Conservation (phyloP, 2,329 filamentous ascomycete genomes). For the Akanthomyces muscarius region DNA sequence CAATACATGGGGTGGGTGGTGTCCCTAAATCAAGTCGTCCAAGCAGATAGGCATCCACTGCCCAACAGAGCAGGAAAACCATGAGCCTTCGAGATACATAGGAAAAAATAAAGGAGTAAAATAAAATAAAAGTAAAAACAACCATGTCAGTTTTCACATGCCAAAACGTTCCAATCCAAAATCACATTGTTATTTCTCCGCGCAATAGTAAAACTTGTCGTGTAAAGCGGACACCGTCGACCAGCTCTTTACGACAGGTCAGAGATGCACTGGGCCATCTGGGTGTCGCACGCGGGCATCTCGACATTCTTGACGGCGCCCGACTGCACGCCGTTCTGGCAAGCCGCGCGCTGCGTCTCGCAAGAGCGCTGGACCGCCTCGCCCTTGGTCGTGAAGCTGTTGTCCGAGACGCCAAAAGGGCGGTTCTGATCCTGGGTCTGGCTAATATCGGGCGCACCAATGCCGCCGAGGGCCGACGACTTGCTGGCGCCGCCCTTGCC, state of each 20-base stretch:
- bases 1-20: background rate
- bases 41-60: background rate
- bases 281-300: conserved; percentile 50
- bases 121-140: conserved; percentile 6
- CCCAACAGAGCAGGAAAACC: conserved; percentile 14
- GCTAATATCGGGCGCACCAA: conserved; percentile 47
- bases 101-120: conserved; percentile 6
- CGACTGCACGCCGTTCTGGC: conserved; percentile 52
- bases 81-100: conserved; percentile 13
- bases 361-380: conserved; percentile 59
- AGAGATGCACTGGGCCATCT: conserved; percentile 43
- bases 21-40: background rate
- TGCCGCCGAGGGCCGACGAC: conserved; percentile 44
- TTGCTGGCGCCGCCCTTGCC: conserved; percentile 27
- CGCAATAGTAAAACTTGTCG: background rate
- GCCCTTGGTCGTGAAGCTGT: conserved; percentile 52
- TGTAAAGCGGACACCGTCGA: background rate
- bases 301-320: conserved; percentile 39
- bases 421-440: conserved; percentile 45
- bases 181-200: background rate
- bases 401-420: conserved; percentile 53
- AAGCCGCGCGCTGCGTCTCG: conserved; percentile 59
- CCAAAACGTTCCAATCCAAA: background rate
- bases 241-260: conserved; percentile 26
- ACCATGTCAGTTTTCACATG: conserved; percentile 3